These are phyloP conservation scores for Kuraishia piskuri DNA, from an alignment of 805 yeast genomes.

Conservation along the genomic window DNA sequence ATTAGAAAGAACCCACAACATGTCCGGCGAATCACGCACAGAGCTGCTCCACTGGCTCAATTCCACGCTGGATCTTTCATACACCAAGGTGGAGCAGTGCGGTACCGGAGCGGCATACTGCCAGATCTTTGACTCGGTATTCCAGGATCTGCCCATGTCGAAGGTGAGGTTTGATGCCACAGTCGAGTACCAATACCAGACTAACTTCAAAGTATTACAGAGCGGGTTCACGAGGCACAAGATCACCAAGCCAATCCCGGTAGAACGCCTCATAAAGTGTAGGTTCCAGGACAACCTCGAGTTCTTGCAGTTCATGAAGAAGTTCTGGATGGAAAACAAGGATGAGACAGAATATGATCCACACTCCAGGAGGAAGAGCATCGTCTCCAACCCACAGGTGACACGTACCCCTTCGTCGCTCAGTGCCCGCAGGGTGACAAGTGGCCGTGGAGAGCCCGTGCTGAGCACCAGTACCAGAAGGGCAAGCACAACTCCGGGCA, in stretches of 20 bases:
- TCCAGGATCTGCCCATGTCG: slow-evolving; percentile 72
- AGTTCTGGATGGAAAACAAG: slow-evolving; percentile 70
- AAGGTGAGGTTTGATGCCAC: slow-evolving; percentile 66
- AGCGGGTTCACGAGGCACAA: slow-evolving; percentile 63
- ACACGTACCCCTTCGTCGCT: slow-evolving; percentile 11
- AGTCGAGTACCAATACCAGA: slow-evolving; percentile 67
- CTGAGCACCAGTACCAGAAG: not conserved
- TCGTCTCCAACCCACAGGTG: slow-evolving; percentile 5
- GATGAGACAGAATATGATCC: slow-evolving; percentile 71
- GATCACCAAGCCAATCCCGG: slow-evolving; percentile 69
- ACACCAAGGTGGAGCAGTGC: slow-evolving; percentile 81
- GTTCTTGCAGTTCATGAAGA: slow-evolving; percentile 86
- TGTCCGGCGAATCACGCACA: slow-evolving; percentile 67
- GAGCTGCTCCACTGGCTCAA: slow-evolving; percentile 86
- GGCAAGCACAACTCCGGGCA: not conserved
- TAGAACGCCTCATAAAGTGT: slow-evolving; percentile 77
- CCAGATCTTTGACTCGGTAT: slow-evolving; percentile 82
- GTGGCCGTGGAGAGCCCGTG: not conserved
- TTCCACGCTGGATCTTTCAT: slow-evolving; percentile 50
- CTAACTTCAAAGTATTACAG: slow-evolving; percentile 83
- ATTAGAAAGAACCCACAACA: not conserved
- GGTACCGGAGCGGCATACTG: slow-evolving; percentile 96
- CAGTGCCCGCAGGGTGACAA: slow-evolving; percentile 2
- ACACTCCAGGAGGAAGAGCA: slow-evolving; percentile 39
- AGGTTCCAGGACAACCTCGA: slow-evolving; percentile 90